These are phyloP conservation scores for Yamadazyma taylorii DNA, from an alignment of 1,139 yeast species.

Conservation along the genomic window DNA sequence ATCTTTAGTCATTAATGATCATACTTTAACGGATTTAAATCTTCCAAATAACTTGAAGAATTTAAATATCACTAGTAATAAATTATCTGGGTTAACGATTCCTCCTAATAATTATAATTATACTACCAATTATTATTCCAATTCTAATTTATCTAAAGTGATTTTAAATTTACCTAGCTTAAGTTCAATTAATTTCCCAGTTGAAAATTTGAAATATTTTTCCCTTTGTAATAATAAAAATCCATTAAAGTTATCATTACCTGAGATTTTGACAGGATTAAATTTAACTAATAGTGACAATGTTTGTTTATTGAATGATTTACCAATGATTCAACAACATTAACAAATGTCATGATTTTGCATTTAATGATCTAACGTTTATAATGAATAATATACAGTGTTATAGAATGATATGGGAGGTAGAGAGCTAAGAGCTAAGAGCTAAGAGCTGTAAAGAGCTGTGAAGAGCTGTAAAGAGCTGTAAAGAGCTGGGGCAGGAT, in stretches of 20 bases:
- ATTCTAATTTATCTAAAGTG: slow-evolving; percentile 1
- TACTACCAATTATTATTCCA: slow-evolving; percentile 1
- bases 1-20: neutral
- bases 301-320: neutral
- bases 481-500: no score
- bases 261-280: slow-evolving; percentile 1
- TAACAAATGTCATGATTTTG: neutral
- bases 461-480: no score
- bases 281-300: slow-evolving; percentile 1
- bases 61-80: slow-evolving; percentile 1
- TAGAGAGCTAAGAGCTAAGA: no score
- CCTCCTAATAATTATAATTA: slow-evolving; percentile 3
- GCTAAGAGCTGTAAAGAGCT: no score
- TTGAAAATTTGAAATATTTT: slow-evolving; percentile 1
- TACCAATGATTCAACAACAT: neutral
- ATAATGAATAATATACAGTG: no score
- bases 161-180: neutral
- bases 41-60: neutral
- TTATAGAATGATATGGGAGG: no score
- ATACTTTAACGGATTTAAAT: slow-evolving; percentile 1
- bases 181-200: neutral
- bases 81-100: slow-evolving; percentile 1
- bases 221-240: slow-evolving; percentile 2
- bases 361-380: neutral
- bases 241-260: neutral